These are phyloP conservation scores for Stromatinia cepivora DNA, from an alignment of 2,329 filamentous ascomycete species.

Conservation along the genomic window DNA sequence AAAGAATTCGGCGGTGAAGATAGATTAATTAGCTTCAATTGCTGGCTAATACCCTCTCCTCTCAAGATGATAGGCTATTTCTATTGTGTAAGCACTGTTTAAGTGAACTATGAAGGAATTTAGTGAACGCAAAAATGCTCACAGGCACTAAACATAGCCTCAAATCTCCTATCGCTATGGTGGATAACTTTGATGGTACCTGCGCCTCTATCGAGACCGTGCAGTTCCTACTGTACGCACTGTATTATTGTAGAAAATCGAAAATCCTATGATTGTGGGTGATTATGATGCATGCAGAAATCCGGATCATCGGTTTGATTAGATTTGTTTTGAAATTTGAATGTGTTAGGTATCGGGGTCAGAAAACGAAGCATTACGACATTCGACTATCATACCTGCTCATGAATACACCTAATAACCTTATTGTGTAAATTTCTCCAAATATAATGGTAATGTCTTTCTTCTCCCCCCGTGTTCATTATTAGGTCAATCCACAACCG, in stretches of 20 bases:
- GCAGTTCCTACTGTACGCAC: background rate
- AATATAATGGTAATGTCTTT: background rate
- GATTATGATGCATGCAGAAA: background rate
- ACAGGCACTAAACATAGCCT: background rate
- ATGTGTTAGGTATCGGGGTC: too few species aligned
- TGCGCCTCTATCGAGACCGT: slow-evolving; percentile 1
- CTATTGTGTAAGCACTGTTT: background rate
- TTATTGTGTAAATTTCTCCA: background rate
- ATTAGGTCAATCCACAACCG: slow-evolving; percentile 8
- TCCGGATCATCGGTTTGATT: background rate
- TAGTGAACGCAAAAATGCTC: background rate
- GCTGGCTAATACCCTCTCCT: background rate
- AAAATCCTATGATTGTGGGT: background rate
- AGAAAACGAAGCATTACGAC: background rate
- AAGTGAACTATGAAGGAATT: background rate
- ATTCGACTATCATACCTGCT: background rate
- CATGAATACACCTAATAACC: background rate
- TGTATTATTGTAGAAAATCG: background rate
- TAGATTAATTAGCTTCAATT: background rate
- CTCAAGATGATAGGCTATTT: background rate
- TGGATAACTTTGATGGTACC: background rate
- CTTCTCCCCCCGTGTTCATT: slow-evolving; percentile 11
- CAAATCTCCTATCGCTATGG: background rate
- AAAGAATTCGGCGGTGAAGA: background rate
- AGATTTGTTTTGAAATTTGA: background rate